phyloP scores from a whole-genome alignment of 805 yeast species.

The Candida sphagnicola region DNA sequence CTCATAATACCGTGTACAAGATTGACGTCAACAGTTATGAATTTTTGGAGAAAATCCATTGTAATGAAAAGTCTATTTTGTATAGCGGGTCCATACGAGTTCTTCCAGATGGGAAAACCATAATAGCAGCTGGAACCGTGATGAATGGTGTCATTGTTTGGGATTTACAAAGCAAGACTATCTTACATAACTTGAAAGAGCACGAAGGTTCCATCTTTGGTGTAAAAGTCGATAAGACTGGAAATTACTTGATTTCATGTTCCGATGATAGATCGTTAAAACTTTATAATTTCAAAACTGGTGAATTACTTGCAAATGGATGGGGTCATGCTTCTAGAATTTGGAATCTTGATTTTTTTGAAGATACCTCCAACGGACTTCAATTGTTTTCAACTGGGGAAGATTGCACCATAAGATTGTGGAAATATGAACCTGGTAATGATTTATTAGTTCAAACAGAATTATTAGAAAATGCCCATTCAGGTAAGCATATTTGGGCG shows the following conservation, averaged over 20 bases:
- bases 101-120: constrained; percentile 35
- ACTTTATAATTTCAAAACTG: constrained; percentile 61
- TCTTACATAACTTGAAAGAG: constrained; percentile 55
- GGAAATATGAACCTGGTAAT: constrained; percentile 47
- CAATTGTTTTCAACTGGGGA: constrained; percentile 69
- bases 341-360: constrained; percentile 70
- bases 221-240: constrained; percentile 57
- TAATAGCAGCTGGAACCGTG: constrained; percentile 88
- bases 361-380: constrained; percentile 15
- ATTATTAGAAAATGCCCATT: constrained; percentile 61
- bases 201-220: constrained; percentile 94
- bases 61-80: constrained; percentile 73
- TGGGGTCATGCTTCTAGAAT: constrained; percentile 98
- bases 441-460: constrained; percentile 35
- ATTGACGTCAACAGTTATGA: constrained; percentile 26
- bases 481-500: constrained; percentile 88
- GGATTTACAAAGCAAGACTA: constrained; percentile 45
- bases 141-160: constrained; percentile 83
- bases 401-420: constrained; percentile 78
- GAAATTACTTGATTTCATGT: constrained; percentile 64
- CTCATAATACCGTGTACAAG: constrained; percentile 65
- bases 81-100: constrained; percentile 79
- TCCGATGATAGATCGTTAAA: constrained; percentile 92
- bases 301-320: constrained; percentile 65
- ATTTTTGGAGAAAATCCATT: constrained; percentile 33